Evolutionary conservation across 352 stramenopile species (phyloP).

Genomic region (Globisporangium okanoganense): DNA sequence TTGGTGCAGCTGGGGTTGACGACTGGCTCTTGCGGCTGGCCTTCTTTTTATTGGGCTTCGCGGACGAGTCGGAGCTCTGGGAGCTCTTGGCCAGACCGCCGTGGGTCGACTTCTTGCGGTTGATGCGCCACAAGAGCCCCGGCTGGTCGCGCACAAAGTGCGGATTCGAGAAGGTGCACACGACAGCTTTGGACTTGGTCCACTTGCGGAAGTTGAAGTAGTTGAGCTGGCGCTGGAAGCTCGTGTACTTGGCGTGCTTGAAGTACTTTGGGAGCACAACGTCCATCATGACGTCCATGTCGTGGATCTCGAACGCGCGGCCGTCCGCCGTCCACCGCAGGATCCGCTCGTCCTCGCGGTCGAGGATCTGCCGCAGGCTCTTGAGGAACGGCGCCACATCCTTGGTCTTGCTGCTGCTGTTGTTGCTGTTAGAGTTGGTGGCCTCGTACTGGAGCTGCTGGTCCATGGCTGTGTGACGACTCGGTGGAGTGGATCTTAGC

Average conservation of each 20-base stretch:
- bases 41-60: background rate
- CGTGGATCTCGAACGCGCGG: constrained; percentile 63
- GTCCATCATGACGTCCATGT: constrained; percentile 70
- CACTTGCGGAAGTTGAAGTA: constrained; percentile 91
- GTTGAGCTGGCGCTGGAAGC: constrained; percentile 88
- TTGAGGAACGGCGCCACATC: constrained; percentile 71
- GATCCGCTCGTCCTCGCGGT: constrained; percentile 39
- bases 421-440: background rate
- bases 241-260: constrained; percentile 89
- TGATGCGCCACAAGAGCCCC: constrained; percentile 53
- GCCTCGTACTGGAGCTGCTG: background rate
- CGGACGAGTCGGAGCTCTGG: background rate
- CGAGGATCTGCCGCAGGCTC: constrained; percentile 57
- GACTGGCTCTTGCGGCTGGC: background rate
- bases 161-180: constrained; percentile 64
- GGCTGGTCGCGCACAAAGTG: constrained; percentile 62
- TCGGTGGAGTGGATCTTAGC: background rate
- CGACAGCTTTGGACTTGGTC: constrained; percentile 77
- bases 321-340: constrained; percentile 54
- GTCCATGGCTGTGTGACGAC: background rate
- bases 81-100: background rate
- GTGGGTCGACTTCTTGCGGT: constrained; percentile 48
- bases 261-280: constrained; percentile 87
- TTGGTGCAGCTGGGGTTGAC: background rate
- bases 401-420: constrained; percentile 16